Percentiles rank a stretch among this genome's conserved stretches.
These are phyloP conservation scores for Candida odintsovae DNA, from an alignment of 805 yeast species.

Conservation along the genomic window DNA sequence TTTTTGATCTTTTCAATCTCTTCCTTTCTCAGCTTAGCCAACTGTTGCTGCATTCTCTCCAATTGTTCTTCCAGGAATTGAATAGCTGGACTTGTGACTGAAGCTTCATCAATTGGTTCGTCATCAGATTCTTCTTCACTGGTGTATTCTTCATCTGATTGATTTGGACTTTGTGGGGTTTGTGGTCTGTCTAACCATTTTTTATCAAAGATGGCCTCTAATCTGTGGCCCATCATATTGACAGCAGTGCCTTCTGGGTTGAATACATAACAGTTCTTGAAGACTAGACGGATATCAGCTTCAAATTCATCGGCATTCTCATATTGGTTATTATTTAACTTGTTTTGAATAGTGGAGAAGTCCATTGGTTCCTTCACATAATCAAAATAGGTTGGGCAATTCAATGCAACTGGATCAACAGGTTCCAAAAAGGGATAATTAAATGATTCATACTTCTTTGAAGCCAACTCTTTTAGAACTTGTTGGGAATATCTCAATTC, in stretches of 20 bases:
- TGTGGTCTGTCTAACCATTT: constrained; percentile 85
- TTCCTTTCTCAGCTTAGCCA: constrained; percentile 74
- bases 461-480: constrained; percentile 72
- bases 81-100: constrained; percentile 83
- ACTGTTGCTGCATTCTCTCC: constrained; percentile 77
- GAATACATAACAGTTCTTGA: constrained; percentile 83
- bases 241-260: constrained; percentile 98
- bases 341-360: constrained; percentile 74
- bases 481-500: constrained; percentile 83
- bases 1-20: constrained; percentile 62
- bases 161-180: constrained; percentile 36
- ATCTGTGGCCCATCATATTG: constrained; percentile 87
- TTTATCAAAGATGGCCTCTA: constrained; percentile 80
- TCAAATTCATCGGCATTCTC: constrained; percentile 87
- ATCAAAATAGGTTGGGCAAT: constrained; percentile 86
- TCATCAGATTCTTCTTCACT: constrained; percentile 44
- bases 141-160: constrained; percentile 27
- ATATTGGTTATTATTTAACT: constrained; percentile 80
- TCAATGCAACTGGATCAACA: constrained; percentile 91
- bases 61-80: constrained; percentile 84
- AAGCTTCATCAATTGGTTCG: constrained; percentile 53
- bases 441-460: constrained; percentile 78
- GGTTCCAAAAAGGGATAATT: constrained; percentile 91
- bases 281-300: constrained; percentile 73
- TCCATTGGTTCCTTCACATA: constrained; percentile 94